Base-by-base conservation (phyloP, 768 basidiomycete species). In the Daedaleopsis nitida region DNA sequence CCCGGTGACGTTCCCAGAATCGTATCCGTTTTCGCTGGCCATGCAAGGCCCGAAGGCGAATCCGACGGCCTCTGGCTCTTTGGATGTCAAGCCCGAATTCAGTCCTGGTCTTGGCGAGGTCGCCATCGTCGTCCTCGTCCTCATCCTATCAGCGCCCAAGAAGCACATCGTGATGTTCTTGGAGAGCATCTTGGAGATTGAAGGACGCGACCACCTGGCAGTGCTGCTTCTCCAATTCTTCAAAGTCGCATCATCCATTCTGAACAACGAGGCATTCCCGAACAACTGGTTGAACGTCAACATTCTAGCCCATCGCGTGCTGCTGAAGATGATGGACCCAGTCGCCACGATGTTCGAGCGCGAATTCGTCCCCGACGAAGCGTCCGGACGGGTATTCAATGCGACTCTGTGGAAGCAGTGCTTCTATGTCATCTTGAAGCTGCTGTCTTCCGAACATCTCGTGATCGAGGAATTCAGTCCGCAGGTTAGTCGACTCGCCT, bases 391-490 rank as follows among this genome's bases (percentile, higher is more conserved):
- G 16, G 79, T 83, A 45, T 96, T 98, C 73, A 86, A 95, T 70
- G 73, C 84, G 1, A 78, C 77, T 10, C 77, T 98, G 16, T 98
- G 96, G 96, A 83, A 78, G 55, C 89, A 91, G 48, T 86, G 84
- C 44, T 86, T 98, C 66, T 80, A 83, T 55, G 89, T 95, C 81
- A 78, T 97, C 10, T 81, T 98, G 65, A 89, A 88, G 62, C 79
- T 97, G 37, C 78, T 96, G 32, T 90, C 93, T 5, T 96, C 94
- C 4, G 92, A 96, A 50, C 93, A 95, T 59, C 81, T 98, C 17
- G 87, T 93, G 16, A 94, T 98, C 51, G 96, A 98, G 72, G 94
- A 98, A 63, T 95, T 96, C 64, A 93, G 88, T 68, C 92, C 95
- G 1, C 96, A 96, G 83, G 93, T 91, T 60, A 39, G 77, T 63